These are phyloP conservation scores for Helicostylum pulchrum DNA, from an alignment of 192 early-diverging fungal genomes.

Conservation along the genomic window DNA sequence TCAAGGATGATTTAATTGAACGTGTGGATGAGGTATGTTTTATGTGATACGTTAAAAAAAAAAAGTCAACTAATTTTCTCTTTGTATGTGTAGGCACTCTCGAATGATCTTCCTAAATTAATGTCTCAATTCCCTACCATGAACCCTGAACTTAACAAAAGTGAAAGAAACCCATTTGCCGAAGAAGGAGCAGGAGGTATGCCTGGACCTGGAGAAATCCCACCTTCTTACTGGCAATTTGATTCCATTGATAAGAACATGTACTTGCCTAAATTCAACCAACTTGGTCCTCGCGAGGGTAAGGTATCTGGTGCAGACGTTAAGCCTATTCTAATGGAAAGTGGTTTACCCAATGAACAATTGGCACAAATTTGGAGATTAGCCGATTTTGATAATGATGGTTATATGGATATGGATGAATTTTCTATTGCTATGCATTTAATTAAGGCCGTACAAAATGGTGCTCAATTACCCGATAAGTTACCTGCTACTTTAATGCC, in stretches of 20 bases:
- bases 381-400: conserved; percentile 61
- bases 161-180: conserved; percentile 39
- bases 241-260: conserved; percentile 33
- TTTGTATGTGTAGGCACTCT: conserved; percentile 30
- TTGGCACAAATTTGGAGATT: conserved; percentile 64
- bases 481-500: conserved; percentile 28
- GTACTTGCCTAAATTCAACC: conserved; percentile 38
- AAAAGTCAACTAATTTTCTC: neutral
- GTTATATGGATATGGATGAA: conserved; percentile 67
- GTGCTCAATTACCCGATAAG: conserved; percentile 27
- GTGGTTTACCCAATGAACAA: conserved; percentile 49
- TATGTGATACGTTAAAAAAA: neutral
- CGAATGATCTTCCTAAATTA: conserved; percentile 44
- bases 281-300: conserved; percentile 37
- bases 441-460: conserved; percentile 30
- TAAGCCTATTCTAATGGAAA: conserved; percentile 46
- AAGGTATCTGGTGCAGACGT: conserved; percentile 36
- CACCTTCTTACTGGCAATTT: conserved; percentile 39
- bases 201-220: conserved; percentile 12
- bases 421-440: conserved; percentile 70
- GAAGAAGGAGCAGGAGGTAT: conserved; percentile 3
- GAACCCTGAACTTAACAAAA: conserved; percentile 36
- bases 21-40: conserved; percentile 40
- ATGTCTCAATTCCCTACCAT: conserved; percentile 38
- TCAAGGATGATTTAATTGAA: conserved; percentile 43